phyloP scores from a whole-genome alignment of 345 rosid species.

The Heritiera littoralis region DNA sequence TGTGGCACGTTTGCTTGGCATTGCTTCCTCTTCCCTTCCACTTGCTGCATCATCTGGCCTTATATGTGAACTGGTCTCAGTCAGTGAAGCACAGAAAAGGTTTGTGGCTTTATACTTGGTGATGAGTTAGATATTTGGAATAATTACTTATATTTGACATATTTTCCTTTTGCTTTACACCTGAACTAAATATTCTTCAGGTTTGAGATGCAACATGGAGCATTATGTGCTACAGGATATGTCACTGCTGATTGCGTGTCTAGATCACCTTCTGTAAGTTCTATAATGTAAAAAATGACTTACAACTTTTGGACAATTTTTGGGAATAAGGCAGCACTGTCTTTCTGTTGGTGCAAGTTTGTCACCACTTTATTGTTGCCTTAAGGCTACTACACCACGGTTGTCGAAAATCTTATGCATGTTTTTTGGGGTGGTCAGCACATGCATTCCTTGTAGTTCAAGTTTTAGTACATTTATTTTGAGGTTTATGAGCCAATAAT shows the following conservation, averaged over 20 bases:
- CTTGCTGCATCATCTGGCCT: constrained; percentile 51
- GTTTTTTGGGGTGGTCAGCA: neutral
- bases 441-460: neutral
- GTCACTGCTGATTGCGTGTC: constrained; percentile 67
- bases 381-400: neutral
- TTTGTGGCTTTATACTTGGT: constrained; percentile 29
- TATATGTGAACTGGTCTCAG: constrained; percentile 56
- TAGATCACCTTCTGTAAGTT: constrained; percentile 62
- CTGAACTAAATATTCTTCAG: constrained; percentile 40
- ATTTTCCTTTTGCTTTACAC: neutral
- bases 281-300: neutral
- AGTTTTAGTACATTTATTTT: neutral
- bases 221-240: constrained; percentile 77
- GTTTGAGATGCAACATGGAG: constrained; percentile 83
- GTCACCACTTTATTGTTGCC: neutral
- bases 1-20: constrained; percentile 84
- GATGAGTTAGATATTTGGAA: neutral
- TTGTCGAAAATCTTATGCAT: neutral
- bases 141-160: neutral
- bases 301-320: neutral
- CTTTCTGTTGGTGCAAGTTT: constrained; percentile 3
- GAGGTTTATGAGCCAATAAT: neutral
- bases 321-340: neutral
- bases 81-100: constrained; percentile 63
- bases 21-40: constrained; percentile 82